phyloP scores from a whole-genome alignment of 179 eudicot genomes.

The Vitellaria paradoxa region DNA sequence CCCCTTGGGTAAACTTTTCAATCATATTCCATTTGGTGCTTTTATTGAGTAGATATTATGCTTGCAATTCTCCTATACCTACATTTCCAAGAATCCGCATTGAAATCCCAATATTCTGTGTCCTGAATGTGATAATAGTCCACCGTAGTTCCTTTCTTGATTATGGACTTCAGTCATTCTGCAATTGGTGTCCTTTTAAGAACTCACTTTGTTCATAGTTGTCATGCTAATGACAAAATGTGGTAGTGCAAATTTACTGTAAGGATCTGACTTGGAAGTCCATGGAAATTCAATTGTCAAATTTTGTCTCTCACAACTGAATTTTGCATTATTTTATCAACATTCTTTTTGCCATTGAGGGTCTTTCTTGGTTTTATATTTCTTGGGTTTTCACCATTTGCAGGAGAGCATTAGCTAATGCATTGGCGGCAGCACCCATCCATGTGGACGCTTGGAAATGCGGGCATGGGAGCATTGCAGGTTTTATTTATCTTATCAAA shows the following conservation, averaged over 20 bases:
- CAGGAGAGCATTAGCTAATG: constrained; percentile 94
- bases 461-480: constrained; percentile 99
- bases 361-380: background rate
- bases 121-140: too few species aligned
- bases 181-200: too few species aligned
- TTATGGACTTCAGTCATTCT: too few species aligned
- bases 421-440: constrained; percentile 90
- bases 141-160: too few species aligned
- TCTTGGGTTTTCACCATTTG: background rate
- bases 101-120: too few species aligned
- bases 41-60: too few species aligned
- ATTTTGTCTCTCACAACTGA: background rate
- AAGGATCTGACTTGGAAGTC: background rate
- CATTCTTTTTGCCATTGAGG: background rate
- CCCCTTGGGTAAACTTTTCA: too few species aligned
- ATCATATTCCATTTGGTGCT: too few species aligned
- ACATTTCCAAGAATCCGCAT: too few species aligned
- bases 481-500: constrained; percentile 27
- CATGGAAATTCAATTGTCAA: background rate
- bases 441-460: constrained; percentile 99
- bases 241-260: background rate
- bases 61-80: too few species aligned
- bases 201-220: background rate
- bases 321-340: background rate
- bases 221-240: background rate